Base-by-base conservation (phyloP, 176 grass and related monocot genomes). In the Juncus effusus region DNA sequence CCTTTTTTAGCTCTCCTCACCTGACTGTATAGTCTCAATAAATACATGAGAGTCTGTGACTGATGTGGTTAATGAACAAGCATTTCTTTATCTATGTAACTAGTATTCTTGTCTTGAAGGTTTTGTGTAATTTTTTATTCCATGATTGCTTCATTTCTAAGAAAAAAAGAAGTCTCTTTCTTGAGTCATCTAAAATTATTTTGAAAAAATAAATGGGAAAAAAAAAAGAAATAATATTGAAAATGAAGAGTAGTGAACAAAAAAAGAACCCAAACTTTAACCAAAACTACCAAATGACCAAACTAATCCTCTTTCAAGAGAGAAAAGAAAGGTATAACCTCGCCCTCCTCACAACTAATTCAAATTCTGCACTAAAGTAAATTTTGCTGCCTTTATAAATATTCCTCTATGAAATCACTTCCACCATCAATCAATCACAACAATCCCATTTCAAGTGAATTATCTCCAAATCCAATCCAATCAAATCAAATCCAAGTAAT, bases 251-350 rank as follows among this genome's bases (percentile, higher is more conserved):
- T 5, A 47, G 44, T 47, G 44, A 5, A 47, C 44, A 47, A 9
- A 47, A 9, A 47, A 47, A 47, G 44, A 47, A 47, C 44, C 44
- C 9, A 9, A 47, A 47, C 44, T 2, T 47, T 9, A 28, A 28
- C 44, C 44, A 5, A 2, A 47, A 47, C 6, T 28, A 28, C 19
- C 19, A 28, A 28, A 28, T 28, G 19, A 28, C 9, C 44, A 5
- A 47, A 47, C 44, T 2, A 47, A 47, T 6, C 44, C 44, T 9
- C 9, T 63, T 63, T 12, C 12, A 10, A 55, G 54, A 59, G 54
- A 58, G 68, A 45, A 59, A 40, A 58, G 68, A 16, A 59, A 59
- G 68, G 68, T 72, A 72, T 72, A 59, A 59, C 38, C 68, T 72
- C 13, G 10, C 37, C 15, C 68, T 42, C 54, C 68, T 59, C 53